Evolutionary conservation across 805 yeast species (phyloP).

Genomic region (Candida palmyrensis): DNA sequence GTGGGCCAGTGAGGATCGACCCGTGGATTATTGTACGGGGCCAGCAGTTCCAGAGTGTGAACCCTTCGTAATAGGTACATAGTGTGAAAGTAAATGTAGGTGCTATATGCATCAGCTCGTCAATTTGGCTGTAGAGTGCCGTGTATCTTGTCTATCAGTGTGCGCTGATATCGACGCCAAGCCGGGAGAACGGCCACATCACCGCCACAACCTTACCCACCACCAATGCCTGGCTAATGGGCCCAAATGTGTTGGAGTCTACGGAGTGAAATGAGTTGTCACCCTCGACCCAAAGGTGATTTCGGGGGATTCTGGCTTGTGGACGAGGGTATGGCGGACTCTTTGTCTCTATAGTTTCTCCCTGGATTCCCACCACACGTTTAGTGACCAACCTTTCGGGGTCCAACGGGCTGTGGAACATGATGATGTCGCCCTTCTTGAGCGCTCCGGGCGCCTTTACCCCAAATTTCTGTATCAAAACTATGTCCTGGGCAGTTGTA

Average conservation of each 20-base stretch:
- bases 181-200: slow-evolving; percentile 56
- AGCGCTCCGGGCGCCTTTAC: slow-evolving; percentile 43
- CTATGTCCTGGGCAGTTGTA: slow-evolving; percentile 49
- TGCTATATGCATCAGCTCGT: too few relatives aligned
- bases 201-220: slow-evolving; percentile 68
- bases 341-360: slow-evolving; percentile 61
- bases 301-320: slow-evolving; percentile 60
- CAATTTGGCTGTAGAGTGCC: too few relatives aligned
- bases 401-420: slow-evolving; percentile 75
- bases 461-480: slow-evolving; percentile 63
- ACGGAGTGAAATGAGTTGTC: slow-evolving; percentile 75
- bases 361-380: slow-evolving; percentile 70
- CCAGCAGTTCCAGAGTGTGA: too few relatives aligned
- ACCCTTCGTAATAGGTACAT: too few relatives aligned
- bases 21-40: slow-evolving; percentile 7
- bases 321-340: slow-evolving; percentile 59
- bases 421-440: slow-evolving; percentile 63
- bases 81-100: too few relatives aligned
- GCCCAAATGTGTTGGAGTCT: slow-evolving; percentile 87
- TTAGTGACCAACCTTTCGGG: slow-evolving; percentile 76
- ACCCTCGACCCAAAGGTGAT: slow-evolving; percentile 93
- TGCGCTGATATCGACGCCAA: slow-evolving; percentile 24
- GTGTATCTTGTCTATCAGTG: too few relatives aligned
- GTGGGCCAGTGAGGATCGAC: slow-evolving; percentile 6
- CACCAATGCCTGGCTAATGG: slow-evolving; percentile 75